Conservation (phyloP, 2,329 filamentous ascomycete species). For the Verticillium albo-atrum region DNA sequence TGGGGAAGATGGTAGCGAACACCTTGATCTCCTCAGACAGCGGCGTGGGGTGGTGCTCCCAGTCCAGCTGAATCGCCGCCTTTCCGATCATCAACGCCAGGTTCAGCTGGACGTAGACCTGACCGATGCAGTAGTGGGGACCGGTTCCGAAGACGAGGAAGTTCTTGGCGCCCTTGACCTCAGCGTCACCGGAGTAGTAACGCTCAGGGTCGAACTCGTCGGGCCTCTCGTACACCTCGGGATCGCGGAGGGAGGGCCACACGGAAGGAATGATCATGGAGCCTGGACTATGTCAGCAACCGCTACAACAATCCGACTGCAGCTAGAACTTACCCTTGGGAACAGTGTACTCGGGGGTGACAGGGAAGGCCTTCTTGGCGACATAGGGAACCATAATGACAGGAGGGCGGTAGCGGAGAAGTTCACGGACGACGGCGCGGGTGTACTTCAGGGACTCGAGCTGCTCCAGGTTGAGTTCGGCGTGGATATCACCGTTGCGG, state of each 20-base stretch:
- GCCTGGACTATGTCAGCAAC: constrained; percentile 35
- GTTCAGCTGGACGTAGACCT: constrained; percentile 86
- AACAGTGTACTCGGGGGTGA: constrained; percentile 83
- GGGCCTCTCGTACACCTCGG: constrained; percentile 85
- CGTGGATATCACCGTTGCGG: constrained; percentile 69
- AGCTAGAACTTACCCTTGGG: constrained; percentile 62
- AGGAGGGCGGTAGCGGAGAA: constrained; percentile 88
- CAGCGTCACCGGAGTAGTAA: constrained; percentile 86
- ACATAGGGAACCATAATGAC: constrained; percentile 97
- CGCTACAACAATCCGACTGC: neutral
- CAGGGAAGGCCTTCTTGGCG: constrained; percentile 91
- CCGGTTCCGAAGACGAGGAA: constrained; percentile 94
- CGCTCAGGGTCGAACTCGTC: constrained; percentile 87
- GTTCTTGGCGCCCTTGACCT: constrained; percentile 84
- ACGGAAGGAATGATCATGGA: constrained; percentile 93
- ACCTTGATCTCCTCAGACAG: constrained; percentile 93
- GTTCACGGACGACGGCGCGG: constrained; percentile 84
- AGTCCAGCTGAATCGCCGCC: constrained; percentile 81
- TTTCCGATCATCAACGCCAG: constrained; percentile 87
- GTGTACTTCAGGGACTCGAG: constrained; percentile 89
- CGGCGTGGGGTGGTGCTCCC: constrained; percentile 82
- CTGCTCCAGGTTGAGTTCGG: constrained; percentile 72
- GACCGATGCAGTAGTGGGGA: constrained; percentile 93
- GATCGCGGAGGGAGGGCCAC: constrained; percentile 86
- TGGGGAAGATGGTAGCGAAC: constrained; percentile 96